Conservation (phyloP, 805 yeast genomes). For the Jamesozyma lodderae region DNA sequence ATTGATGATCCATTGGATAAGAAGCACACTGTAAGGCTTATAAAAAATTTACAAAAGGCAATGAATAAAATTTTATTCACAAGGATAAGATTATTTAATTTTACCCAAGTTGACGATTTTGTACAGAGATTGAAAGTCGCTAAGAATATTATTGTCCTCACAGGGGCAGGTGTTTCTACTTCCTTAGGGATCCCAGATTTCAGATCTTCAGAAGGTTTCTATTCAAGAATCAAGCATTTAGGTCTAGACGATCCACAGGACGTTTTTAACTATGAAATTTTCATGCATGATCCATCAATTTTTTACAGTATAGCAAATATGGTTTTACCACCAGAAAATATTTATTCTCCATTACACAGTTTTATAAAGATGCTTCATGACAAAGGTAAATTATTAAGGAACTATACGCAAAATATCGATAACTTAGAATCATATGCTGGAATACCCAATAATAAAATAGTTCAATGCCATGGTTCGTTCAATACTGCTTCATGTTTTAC, state of each 20-base stretch:
- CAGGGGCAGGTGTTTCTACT: slow-evolving; percentile 93
- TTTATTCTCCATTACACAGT: slow-evolving; percentile 69
- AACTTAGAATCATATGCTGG: slow-evolving; percentile 77
- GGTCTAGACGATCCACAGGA: slow-evolving; percentile 84
- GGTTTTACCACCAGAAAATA: slow-evolving; percentile 63
- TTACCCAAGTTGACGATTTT: slow-evolving; percentile 52
- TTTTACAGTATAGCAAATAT: slow-evolving; percentile 78
- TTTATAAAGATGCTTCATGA: slow-evolving; percentile 67
- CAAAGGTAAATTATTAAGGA: slow-evolving; percentile 65
- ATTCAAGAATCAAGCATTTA: slow-evolving; percentile 54
- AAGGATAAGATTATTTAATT: slow-evolving; percentile 45
- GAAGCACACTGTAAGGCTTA: slow-evolving; percentile 37
- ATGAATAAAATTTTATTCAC: slow-evolving; percentile 51
- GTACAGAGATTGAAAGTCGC: slow-evolving; percentile 45
- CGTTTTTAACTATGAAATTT: slow-evolving; percentile 65
- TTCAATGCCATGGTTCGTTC: slow-evolving; percentile 90
- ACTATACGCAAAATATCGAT: slow-evolving; percentile 87
- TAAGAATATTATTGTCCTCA: slow-evolving; percentile 56
- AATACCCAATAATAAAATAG: slow-evolving; percentile 50
- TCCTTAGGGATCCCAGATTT: slow-evolving; percentile 88
- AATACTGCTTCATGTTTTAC: slow-evolving; percentile 78
- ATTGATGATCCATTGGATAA: slow-evolving; percentile 35
- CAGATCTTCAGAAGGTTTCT: slow-evolving; percentile 77
- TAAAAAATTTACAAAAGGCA: slow-evolving; percentile 50
- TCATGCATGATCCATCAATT: slow-evolving; percentile 63